Conservation (phyloP, 2,329 filamentous ascomycete genomes). For the Cercospora nicotianae region DNA sequence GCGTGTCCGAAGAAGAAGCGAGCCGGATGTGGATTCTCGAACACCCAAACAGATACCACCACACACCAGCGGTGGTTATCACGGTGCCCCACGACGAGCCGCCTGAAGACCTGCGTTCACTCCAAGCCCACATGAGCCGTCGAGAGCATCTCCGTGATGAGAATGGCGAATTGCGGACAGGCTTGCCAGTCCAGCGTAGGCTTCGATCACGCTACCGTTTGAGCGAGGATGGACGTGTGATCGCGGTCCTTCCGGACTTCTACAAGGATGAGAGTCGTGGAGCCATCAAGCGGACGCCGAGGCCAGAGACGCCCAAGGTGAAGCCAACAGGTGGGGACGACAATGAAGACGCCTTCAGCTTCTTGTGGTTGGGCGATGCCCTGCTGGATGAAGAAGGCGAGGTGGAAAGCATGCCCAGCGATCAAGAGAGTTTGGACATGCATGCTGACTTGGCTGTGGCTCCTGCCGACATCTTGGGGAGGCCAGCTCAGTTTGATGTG, state of each 20-base stretch:
- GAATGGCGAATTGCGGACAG: not conserved
- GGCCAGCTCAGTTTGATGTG: not conserved
- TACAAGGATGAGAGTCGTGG: not conserved
- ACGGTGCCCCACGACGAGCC: not conserved
- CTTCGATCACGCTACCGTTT: not conserved
- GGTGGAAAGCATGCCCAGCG: not conserved
- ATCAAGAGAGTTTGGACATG: not conserved
- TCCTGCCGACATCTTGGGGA: not conserved
- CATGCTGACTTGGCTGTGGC: not conserved
- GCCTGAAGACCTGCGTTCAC: not conserved
- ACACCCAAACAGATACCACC: not conserved
- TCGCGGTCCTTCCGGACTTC: not conserved
- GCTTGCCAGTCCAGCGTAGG: not conserved
- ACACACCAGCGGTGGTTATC: not conserved
- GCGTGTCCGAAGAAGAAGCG: not conserved
- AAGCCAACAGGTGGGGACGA: not conserved
- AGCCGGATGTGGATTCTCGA: not conserved
- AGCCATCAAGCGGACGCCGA: not conserved
- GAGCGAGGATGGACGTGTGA: not conserved
- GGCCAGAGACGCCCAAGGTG: not conserved
- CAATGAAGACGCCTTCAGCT: not conserved
- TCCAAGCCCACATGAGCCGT: not conserved
- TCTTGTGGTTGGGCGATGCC: not conserved
- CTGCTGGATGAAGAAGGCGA: not conserved
- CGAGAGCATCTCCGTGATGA: not conserved